Conservation (phyloP, 495 filamentous ascomycete genomes). For the Penicillium antarcticum region DNA sequence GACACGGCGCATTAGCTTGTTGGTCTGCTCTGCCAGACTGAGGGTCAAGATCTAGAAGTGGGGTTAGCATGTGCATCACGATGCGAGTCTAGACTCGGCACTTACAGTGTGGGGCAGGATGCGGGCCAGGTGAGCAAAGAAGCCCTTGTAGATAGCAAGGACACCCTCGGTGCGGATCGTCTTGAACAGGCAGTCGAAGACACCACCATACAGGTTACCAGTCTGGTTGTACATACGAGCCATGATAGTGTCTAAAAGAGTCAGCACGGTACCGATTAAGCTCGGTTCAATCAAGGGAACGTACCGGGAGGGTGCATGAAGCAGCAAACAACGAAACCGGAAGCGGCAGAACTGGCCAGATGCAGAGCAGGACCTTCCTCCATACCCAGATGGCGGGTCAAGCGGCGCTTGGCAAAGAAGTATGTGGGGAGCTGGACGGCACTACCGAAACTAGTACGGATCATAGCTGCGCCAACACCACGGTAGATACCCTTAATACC, state of each 20-base stretch:
- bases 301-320: conserved; percentile 96
- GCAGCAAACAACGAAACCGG: conserved; percentile 94
- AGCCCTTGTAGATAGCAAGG: conserved; percentile 96
- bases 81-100: conserved; percentile 4
- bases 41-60: conserved; percentile 71
- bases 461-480: conserved; percentile 92
- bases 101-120: conserved; percentile 89
- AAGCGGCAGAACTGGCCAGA: conserved; percentile 80
- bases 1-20: conserved; percentile 77
- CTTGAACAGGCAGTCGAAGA: conserved; percentile 87
- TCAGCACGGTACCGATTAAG: conserved; percentile 10
- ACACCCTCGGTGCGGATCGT: conserved; percentile 89
- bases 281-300: neutral
- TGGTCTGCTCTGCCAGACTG: conserved; percentile 94
- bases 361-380: conserved; percentile 89
- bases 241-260: conserved; percentile 85
- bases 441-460: conserved; percentile 91
- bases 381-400: conserved; percentile 79
- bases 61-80: conserved; percentile 9
- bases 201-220: conserved; percentile 88
- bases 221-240: conserved; percentile 98
- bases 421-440: conserved; percentile 96
- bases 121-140: conserved; percentile 88
- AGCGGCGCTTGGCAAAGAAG: conserved; percentile 89
- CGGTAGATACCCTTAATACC: conserved; percentile 81